Base-by-base conservation (phyloP, 2,329 filamentous ascomycete species). In the Xylaria arbuscula region DNA sequence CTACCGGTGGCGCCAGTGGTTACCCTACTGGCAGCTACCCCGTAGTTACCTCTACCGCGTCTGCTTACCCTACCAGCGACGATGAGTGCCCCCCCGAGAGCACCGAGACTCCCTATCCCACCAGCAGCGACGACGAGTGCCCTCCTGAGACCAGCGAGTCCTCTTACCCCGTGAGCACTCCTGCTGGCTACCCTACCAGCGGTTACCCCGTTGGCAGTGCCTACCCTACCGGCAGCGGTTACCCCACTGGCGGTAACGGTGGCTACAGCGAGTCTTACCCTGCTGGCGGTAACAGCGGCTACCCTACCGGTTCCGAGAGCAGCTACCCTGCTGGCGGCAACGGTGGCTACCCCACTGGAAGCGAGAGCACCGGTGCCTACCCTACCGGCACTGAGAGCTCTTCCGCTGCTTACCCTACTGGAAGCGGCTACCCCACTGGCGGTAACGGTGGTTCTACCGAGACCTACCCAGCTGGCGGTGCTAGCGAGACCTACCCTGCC, bases 221-320 rank as follows among this genome's bases (percentile, higher is more conserved):
- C 10, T 64, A 64, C 47, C 59, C 64, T 6, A 53, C 64, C 7
- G 54, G 63, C 1, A 40, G 48, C 28, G 42, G 15, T 19, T 45
- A 45, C 17, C 60, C 65, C 13, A 67, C 68, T 28, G 66, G 63
- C 2, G 22, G 57, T 66, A 34, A 48, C 50, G 28, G 58, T 28
- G 55, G 42, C n/a, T 59, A 64, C 34, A n/a, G n/a, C n/a, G n/a
- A n/a, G n/a, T n/a, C n/a, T n/a, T 61, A 60, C 51, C 45, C 62
- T 9, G 50, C 47, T 13, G 40, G 58, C 22, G 36, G 47, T 32
- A 11, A 32, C 19, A 45, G 58, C 38, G 55, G 42, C n/a, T 59
- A 64, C 34, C 64, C 59, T 10, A 51, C 59, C 24, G 50, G 48
- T 11, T 17, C 57, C 48, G 42, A 59, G 19, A 40, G 36, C 24